Evolutionary conservation across 768 basidiomycete genomes (phyloP).

Genomic region (Omphalotus guepiniiformis): DNA sequence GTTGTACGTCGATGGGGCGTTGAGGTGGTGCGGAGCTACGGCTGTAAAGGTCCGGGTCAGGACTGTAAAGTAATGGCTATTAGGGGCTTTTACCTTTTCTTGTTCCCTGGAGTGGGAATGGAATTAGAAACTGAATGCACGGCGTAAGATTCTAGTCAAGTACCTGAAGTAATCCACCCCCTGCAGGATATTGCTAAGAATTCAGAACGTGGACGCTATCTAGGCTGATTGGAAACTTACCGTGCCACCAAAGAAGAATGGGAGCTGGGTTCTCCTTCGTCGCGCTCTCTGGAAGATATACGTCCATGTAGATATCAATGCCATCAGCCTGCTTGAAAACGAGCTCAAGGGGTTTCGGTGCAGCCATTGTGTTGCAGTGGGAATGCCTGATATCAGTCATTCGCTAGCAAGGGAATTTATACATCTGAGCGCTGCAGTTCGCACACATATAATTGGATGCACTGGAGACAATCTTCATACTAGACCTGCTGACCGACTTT

Average conservation of each 20-base stretch:
- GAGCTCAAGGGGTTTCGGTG: conserved; percentile 24
- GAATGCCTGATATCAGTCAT: too few relatives aligned
- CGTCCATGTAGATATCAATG: conserved; percentile 29
- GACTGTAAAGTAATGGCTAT: neutral
- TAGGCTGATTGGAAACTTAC: too few relatives aligned
- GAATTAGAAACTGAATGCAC: too few relatives aligned
- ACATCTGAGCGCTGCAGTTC: too few relatives aligned
- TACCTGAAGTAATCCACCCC: conserved; percentile 31
- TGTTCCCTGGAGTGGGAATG: conserved; percentile 16
- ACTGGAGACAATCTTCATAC: too few relatives aligned
- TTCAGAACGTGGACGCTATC: too few relatives aligned
- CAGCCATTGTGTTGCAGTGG: too few relatives aligned
- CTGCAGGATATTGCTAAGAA: too few relatives aligned
- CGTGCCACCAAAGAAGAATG: conserved; percentile 34
- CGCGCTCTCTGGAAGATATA: conserved; percentile 28
- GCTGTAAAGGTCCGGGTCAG: conserved; percentile 15
- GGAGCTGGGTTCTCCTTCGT: conserved; percentile 25
- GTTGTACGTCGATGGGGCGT: conserved; percentile 26
- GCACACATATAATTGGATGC: too few relatives aligned
- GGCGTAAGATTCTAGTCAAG: neutral
- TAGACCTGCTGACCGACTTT: too few relatives aligned
- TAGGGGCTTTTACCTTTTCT: conserved; percentile 17
- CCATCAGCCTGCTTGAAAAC: conserved; percentile 28
- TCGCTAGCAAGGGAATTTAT: too few relatives aligned
- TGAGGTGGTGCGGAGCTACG: conserved; percentile 30